A percentile compares a stretch with the other conserved stretches of the same genome.
These are phyloP conservation scores for Hericium coralloides DNA, from an alignment of 768 basidiomycete species.

Conservation along the genomic window DNA sequence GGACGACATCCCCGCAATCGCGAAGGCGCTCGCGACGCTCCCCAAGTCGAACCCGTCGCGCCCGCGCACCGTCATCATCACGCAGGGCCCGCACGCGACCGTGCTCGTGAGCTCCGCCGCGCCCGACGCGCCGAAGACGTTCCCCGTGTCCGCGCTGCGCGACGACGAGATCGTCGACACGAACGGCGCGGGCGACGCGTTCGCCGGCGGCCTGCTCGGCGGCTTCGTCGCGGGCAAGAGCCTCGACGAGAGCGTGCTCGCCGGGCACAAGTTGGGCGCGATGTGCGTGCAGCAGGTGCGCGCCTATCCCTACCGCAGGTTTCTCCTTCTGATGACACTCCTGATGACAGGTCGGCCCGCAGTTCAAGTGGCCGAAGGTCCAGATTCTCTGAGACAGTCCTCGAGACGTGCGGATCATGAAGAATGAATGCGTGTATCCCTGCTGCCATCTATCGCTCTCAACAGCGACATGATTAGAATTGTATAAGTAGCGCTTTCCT, in stretches of 20 bases:
- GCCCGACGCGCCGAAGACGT: constrained; percentile 45
- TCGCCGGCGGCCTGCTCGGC: constrained; percentile 93
- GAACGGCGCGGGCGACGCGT: constrained; percentile 96
- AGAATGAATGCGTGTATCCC: not conserved
- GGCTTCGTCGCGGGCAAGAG: constrained; percentile 73
- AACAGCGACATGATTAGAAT: constrained; percentile 23
- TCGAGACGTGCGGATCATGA: no score
- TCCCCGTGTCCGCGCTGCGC: constrained; percentile 46
- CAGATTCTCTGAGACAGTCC: constrained; percentile 25
- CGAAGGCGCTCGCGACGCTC: constrained; percentile 62
- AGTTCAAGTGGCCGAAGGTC: constrained; percentile 50
- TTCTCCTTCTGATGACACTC: not conserved
- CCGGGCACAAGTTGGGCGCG: constrained; percentile 78
- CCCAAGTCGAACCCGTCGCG: constrained; percentile 70
- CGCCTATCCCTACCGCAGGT: not conserved
- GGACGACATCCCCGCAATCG: constrained; percentile 54
- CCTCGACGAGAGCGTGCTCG: constrained; percentile 68
- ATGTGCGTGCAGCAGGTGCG: constrained; percentile 79
- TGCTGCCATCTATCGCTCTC: constrained; percentile 25
- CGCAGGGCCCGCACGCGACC: constrained; percentile 79
- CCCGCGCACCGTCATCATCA: constrained; percentile 81
- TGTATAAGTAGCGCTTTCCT: constrained; percentile 7
- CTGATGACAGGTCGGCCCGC: constrained; percentile 39
- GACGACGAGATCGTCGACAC: constrained; percentile 82
- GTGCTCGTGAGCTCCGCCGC: constrained; percentile 57